phyloP scores from a whole-genome alignment of 148 eudicot species.

The Nyssa sinensis region DNA sequence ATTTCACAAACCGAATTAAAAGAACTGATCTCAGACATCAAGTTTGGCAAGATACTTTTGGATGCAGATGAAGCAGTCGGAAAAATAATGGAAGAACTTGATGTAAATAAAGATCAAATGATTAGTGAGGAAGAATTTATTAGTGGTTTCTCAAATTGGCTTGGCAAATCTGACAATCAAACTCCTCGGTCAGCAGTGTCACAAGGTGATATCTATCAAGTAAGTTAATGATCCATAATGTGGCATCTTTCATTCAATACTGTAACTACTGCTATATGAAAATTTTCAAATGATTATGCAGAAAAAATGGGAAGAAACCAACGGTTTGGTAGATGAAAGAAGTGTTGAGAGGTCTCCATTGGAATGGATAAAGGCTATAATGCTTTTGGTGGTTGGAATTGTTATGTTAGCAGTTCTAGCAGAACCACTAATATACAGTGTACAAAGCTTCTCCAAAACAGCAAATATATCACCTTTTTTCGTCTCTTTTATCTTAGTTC shows the following conservation, averaged over 20 bases:
- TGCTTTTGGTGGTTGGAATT: constrained; percentile 29
- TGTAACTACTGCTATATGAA: neutral
- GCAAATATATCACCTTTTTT: constrained; percentile 27
- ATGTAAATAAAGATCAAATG: constrained; percentile 26
- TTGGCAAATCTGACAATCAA: constrained; percentile 6
- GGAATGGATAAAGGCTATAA: constrained; percentile 33
- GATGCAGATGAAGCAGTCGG: constrained; percentile 27
- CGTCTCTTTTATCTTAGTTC: constrained; percentile 32
- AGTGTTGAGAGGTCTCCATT: constrained; percentile 12
- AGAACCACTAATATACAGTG: constrained; percentile 42
- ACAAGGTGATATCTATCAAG: constrained; percentile 18
- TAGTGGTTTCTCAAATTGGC: constrained; percentile 30
- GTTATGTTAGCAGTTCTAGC: constrained; percentile 33
- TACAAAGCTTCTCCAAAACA: constrained; percentile 24
- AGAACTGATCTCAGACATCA: constrained; percentile 22
- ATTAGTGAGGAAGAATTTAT: constrained; percentile 38
- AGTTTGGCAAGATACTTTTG: constrained; percentile 22
- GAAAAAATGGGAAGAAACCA: constrained; percentile 27
- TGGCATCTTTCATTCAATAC: neutral
- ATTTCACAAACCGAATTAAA: constrained; percentile 32
- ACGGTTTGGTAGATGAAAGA: constrained; percentile 19
- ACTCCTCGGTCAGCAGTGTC: neutral
- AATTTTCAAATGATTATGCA: constrained; percentile 17
- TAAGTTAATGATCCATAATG: constrained; percentile 11
- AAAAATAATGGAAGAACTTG: constrained; percentile 36